Conservation (phyloP, 495 filamentous ascomycete genomes). For the Penicillium cinerascens region DNA sequence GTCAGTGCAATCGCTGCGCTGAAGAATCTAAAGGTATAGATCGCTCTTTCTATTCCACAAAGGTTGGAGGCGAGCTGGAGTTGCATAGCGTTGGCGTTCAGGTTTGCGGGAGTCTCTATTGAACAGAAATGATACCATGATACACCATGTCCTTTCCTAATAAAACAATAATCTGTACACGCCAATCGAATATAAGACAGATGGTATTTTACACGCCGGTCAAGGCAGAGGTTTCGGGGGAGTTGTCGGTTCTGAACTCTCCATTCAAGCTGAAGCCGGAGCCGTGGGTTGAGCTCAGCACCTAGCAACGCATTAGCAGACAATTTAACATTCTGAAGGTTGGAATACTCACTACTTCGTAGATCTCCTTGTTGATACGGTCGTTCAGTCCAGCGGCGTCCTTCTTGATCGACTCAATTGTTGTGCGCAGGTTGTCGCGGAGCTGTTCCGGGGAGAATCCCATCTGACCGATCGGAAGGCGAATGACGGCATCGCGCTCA, state of each 20-base stretch:
- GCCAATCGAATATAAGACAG: constrained; percentile 30
- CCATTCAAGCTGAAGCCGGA: constrained; percentile 87
- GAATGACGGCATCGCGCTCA: constrained; percentile 77
- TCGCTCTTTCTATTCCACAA: neutral
- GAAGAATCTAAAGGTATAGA: constrained; percentile 58
- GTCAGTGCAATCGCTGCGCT: constrained; percentile 61
- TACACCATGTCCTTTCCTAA: constrained; percentile 44
- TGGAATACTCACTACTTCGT: constrained; percentile 71
- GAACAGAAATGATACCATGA: constrained; percentile 51
- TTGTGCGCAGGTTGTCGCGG: constrained; percentile 75
- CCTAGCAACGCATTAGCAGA: constrained; percentile 30
- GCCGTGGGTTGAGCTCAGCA: constrained; percentile 82
- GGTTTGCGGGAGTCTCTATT: constrained; percentile 23
- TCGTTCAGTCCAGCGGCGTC: constrained; percentile 69
- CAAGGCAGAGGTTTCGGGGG: constrained; percentile 45
- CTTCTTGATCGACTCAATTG: constrained; percentile 73
- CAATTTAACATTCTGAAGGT: neutral
- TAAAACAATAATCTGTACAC: constrained; percentile 46
- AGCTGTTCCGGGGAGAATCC: constrained; percentile 85
- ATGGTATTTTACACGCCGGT: constrained; percentile 43
- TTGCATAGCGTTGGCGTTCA: constrained; percentile 48
- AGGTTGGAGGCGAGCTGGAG: constrained; percentile 7
- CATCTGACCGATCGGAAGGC: constrained; percentile 86
- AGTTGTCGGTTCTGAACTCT: constrained; percentile 59
- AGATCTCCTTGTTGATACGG: constrained; percentile 70